These are phyloP conservation scores for Alternaria dauci DNA, from an alignment of 2,329 filamentous ascomycete genomes.

Conservation along the genomic window DNA sequence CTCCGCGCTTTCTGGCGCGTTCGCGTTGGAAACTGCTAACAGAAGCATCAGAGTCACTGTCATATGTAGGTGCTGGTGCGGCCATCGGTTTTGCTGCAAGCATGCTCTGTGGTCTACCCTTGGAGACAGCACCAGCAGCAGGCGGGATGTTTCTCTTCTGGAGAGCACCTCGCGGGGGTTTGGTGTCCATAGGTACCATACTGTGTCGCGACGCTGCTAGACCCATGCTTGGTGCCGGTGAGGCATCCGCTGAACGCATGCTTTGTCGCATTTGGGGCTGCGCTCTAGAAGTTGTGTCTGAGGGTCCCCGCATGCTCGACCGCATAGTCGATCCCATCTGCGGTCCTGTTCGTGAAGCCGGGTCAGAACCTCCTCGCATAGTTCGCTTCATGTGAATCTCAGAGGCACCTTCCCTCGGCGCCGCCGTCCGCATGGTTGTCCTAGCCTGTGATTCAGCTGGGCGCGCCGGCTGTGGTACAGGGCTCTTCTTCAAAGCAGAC, in stretches of 20 bases:
- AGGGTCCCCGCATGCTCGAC: constrained; percentile 49
- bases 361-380: constrained; percentile 35
- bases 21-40: constrained; percentile 81
- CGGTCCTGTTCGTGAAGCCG: constrained; percentile 19
- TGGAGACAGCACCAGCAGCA: constrained; percentile 22
- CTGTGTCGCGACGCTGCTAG: constrained; percentile 49
- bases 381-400: constrained; percentile 48
- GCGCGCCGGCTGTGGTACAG: constrained; percentile 27
- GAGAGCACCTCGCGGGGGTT: constrained; percentile 46
- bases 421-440: constrained; percentile 16
- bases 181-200: constrained; percentile 34
- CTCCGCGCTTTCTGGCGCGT: constrained; percentile 59
- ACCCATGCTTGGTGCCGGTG: constrained; percentile 38
- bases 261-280: constrained; percentile 57
- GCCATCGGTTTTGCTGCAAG: constrained; percentile 29
- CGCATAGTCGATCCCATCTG: constrained; percentile 42
- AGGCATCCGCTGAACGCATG: constrained; percentile 52
- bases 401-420: constrained; percentile 11
- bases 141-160: constrained; percentile 52
- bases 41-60: constrained; percentile 57
- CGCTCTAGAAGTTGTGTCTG: constrained; percentile 11
- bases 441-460: constrained; percentile 21
- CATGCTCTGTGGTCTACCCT: constrained; percentile 40
- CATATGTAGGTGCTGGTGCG: constrained; percentile 38
- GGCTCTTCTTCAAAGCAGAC: constrained; percentile 53